These are phyloP conservation scores for Colletotrichum abscissum DNA, from an alignment of 2,329 filamentous ascomycete genomes.

Conservation along the genomic window DNA sequence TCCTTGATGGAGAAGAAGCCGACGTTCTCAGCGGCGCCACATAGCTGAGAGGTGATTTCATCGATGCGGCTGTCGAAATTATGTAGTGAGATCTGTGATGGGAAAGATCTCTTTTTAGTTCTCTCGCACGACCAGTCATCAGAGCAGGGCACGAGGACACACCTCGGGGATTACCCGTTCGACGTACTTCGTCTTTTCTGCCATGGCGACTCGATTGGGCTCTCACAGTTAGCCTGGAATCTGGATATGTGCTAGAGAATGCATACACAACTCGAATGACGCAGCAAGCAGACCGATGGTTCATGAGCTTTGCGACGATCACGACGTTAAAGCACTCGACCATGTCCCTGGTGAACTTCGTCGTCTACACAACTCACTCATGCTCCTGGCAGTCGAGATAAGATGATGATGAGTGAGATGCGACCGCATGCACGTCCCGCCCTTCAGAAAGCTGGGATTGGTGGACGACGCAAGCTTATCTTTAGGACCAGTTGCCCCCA, in stretches of 20 bases:
- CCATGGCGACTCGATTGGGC: neutral
- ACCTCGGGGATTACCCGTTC: slow-evolving; percentile 20
- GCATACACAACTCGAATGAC: too few relatives aligned
- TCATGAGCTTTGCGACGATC: too few relatives aligned
- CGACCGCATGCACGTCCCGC: neutral
- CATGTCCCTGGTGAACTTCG: neutral
- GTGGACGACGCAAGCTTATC: neutral
- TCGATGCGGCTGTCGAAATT: slow-evolving; percentile 64
- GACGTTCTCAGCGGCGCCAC: slow-evolving; percentile 65
- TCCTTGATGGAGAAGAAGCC: slow-evolving; percentile 70
- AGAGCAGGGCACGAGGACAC: neutral
- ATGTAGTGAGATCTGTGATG: slow-evolving; percentile 59
- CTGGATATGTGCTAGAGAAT: too few relatives aligned
- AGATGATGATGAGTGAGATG: neutral
- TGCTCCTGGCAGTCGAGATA: neutral
- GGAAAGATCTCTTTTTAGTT: slow-evolving; percentile 53
- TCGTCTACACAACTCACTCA: neutral
- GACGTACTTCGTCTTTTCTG: slow-evolving; percentile 21
- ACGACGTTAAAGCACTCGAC: neutral
- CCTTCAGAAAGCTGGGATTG: neutral
- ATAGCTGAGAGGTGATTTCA: slow-evolving; percentile 62
- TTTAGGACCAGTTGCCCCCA: neutral
- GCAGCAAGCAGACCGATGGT: too few relatives aligned
- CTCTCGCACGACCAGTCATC: neutral
- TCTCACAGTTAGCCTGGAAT: too few relatives aligned